Evolutionary conservation across 129 eudicot species (phyloP), one percentile per base, ranked within the genome.

Genomic region (Flaveria brownii): DNA sequence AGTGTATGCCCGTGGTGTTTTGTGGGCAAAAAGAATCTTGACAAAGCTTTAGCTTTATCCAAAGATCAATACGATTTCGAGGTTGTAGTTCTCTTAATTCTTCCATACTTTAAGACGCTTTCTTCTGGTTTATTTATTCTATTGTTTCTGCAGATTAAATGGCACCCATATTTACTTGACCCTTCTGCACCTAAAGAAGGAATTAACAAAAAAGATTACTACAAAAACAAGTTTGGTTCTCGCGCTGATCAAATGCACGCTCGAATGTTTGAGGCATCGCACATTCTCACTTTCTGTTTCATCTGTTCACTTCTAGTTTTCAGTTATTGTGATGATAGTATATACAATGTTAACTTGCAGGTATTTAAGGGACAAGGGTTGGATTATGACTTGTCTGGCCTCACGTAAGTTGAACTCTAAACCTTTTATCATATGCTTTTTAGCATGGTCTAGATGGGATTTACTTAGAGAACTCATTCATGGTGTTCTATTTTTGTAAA

Each of bases 1-100:
- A 91, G 86, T 52, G 96, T 91, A 6, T 94, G 99, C 63, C 99
- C 97, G 25, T 94, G 99, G 99, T 91, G 97, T 83, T 91, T 80
- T 76, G 97, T 94, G 78, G 99, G 99, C 45, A 94, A 94, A 83
- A 94, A 75, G 82, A 89, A 91, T 83, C 88, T 91, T 28, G 99
- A 94, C 84, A 91, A 80, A 84, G 97, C 99, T 74, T 73, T 94
- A 55, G 88, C 87, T 87, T 80, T 85, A 20, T 84, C 90, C 4
- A 78, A 76, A 39, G 90, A 87, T 89, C 92, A 78, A 73, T 91
- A 80, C 36, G 83, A 87, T 80, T 93, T 93, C 46, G 89, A 93
- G 98, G 98, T 90, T 64, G 63, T 47, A 49, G 59, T 3, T 75
- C 25, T 46, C 46, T 42, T 72, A 15, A 43, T 50, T 55, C 18